Percentiles rank a stretch among this genome's conserved stretches.
phyloP scores from a whole-genome alignment of 305 asterid genomes.

The Fraxinus dipetala region DNA sequence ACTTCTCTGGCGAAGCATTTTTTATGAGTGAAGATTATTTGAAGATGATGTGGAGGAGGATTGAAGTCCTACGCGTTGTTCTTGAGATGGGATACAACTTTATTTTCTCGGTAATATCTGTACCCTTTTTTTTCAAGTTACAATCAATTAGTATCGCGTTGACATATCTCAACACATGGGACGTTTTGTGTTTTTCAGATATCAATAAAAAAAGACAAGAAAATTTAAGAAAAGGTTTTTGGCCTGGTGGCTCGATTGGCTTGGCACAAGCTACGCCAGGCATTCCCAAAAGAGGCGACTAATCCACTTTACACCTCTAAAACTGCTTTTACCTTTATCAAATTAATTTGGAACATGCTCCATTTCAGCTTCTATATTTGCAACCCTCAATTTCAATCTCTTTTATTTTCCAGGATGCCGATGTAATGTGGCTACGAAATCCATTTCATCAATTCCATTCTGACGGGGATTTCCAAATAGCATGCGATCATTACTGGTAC shows the following conservation, averaged over 20 bases:
- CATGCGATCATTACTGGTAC: conserved; percentile 41
- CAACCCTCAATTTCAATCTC: not conserved
- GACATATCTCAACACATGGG: not conserved
- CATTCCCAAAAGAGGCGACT: no score
- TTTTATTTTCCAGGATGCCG: conserved; percentile 41
- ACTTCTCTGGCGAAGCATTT: conserved; percentile 43
- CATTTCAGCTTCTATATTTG: not conserved
- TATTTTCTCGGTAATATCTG: conserved; percentile 40
- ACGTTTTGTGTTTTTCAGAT: no score
- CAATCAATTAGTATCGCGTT: not conserved
- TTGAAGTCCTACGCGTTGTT: conserved; percentile 41
- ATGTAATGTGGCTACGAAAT: conserved; percentile 52
- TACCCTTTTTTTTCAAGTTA: not conserved
- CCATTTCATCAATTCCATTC: conserved; percentile 41
- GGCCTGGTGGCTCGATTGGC: no score
- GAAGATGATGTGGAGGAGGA: conserved; percentile 57
- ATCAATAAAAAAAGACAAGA: no score
- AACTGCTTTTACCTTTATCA: not conserved
- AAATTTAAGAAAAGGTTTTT: no score
- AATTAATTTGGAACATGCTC: not conserved
- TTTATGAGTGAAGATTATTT: conserved; percentile 44
- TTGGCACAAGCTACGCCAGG: no score
- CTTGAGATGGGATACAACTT: conserved; percentile 50
- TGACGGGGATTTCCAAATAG: conserved; percentile 46
- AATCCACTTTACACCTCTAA: no score